phyloP scores from a whole-genome alignment of 495 filamentous ascomycete genomes.

The Saxophila tyrrhenica region DNA sequence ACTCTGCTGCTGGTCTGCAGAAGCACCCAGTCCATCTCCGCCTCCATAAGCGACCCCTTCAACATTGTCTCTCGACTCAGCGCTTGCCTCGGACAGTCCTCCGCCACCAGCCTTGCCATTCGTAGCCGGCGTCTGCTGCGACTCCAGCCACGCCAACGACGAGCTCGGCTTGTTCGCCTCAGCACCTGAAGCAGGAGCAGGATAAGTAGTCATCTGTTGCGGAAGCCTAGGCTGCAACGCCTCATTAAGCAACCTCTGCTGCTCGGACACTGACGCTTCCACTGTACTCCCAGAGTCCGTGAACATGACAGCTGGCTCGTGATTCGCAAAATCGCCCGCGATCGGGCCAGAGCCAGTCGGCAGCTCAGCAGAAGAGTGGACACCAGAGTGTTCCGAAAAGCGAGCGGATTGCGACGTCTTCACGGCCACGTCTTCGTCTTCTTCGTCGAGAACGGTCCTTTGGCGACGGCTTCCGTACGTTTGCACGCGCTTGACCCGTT shows the following conservation, averaged over 20 bases:
- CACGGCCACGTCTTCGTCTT: background rate
- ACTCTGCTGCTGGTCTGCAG: too few relatives aligned
- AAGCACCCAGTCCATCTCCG: too few relatives aligned
- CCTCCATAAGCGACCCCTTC: background rate
- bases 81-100: background rate
- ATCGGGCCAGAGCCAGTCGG: conserved; percentile 11
- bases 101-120: background rate
- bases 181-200: background rate
- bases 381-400: conserved; percentile 9
- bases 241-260: conserved; percentile 6
- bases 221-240: background rate
- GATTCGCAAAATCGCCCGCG: conserved; percentile 9
- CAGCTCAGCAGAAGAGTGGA: conserved; percentile 4
- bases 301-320: conserved; percentile 21
- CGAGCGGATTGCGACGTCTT: background rate
- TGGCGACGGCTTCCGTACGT: conserved; percentile 7
- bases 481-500: conserved; percentile 10
- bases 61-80: background rate
- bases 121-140: conserved; percentile 1
- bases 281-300: conserved; percentile 13
- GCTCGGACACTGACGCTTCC: conserved; percentile 1
- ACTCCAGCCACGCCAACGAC: conserved; percentile 9
- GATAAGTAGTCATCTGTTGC: background rate
- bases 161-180: conserved; percentile 7
- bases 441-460: background rate